Conservation (phyloP, 2,329 filamentous ascomycete species). For the Clonostachys sp. region DNA sequence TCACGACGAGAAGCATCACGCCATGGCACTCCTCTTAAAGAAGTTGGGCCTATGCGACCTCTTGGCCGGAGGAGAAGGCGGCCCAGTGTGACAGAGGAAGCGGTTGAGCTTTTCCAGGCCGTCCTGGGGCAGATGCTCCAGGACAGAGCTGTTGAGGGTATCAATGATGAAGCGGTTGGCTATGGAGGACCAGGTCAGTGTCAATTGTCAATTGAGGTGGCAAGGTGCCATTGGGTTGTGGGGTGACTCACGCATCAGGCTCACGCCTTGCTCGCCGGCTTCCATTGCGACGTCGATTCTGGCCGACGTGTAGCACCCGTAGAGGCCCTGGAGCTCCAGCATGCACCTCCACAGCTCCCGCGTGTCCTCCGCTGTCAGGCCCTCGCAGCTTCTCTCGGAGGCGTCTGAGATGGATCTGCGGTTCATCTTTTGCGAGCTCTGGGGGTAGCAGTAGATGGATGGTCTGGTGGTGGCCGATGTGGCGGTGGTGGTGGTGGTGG, state of each 20-base stretch:
- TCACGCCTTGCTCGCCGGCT: conserved; percentile 26
- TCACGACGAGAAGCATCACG: too few relatives aligned
- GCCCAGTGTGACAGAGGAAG: conserved; percentile 1
- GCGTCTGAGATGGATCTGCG: conserved; percentile 6
- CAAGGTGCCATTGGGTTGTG: not conserved
- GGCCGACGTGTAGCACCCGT: conserved; percentile 44
- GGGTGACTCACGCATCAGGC: conserved; percentile 37
- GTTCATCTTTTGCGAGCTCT: not conserved
- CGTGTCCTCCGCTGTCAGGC: conserved; percentile 29
- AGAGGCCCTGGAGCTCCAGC: conserved; percentile 39
- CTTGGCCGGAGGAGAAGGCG: too few relatives aligned
- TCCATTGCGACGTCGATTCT: conserved; percentile 40
- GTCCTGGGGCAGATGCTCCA: conserved; percentile 25
- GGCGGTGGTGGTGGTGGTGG: too few relatives aligned
- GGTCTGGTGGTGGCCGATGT: not conserved
- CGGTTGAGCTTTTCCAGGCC: conserved; percentile 26
- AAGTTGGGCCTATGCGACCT: too few relatives aligned
- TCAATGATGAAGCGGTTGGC: conserved; percentile 34
- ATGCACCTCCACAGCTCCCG: conserved; percentile 41
- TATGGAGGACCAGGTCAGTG: conserved; percentile 7
- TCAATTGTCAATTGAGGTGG: not conserved
- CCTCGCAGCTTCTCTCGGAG: conserved; percentile 20
- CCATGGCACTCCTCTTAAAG: too few relatives aligned
- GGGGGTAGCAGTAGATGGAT: not conserved
- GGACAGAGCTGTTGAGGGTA: conserved; percentile 28